Base-by-base conservation (phyloP, 202 grass and related monocot species). In the Hordeum pubiflorum region DNA sequence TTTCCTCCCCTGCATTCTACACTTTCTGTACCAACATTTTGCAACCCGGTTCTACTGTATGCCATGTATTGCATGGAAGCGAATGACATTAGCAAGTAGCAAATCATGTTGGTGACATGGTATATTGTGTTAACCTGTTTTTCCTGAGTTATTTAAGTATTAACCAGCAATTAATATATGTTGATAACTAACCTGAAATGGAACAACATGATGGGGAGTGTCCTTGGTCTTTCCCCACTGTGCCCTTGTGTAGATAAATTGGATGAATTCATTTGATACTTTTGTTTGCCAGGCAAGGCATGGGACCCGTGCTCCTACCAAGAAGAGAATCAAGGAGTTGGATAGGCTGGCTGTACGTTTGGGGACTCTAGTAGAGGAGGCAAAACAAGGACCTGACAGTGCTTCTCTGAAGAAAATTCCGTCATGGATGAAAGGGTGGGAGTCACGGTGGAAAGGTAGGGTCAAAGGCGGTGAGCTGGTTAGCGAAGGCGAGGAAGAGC, bases 241-340 rank as follows among this genome's bases (percentile, higher is more conserved):
- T 33, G 15, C 58, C 14, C 6, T 1, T 52, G 24, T 33, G 8
- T 64, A n/a, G 72, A 9, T 60, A 23, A 71, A 60, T 2, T 32
- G 6, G 57, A 10, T 20, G 27, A 24, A 8, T 78, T 40, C 7
- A 60, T 82, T 78, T 23, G n/a, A 20, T 38, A 48, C 1, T 50
- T 79, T 68, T 79, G 5, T 74, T 56, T 39, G 3, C 22, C 67
- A 98, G 96, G 88, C 96, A 85, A 95, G 96, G 66, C 96, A 95
- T 87, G 96, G 96, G 24, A 90, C 96, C 36, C 96, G 92, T 3
- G 72, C 90, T 10, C 96, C 96, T 36, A 99, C 92, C 36, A 93
- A 90, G 44, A 99, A 91, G 78, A 81, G 96, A 44, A 93, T 93
- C 67, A 93, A 91, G 81, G 96, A 99, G 78, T 72, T 99, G 69